phyloP scores from a whole-genome alignment of 73 alveolate genomes.

The Paramecium tetraurelia region DNA sequence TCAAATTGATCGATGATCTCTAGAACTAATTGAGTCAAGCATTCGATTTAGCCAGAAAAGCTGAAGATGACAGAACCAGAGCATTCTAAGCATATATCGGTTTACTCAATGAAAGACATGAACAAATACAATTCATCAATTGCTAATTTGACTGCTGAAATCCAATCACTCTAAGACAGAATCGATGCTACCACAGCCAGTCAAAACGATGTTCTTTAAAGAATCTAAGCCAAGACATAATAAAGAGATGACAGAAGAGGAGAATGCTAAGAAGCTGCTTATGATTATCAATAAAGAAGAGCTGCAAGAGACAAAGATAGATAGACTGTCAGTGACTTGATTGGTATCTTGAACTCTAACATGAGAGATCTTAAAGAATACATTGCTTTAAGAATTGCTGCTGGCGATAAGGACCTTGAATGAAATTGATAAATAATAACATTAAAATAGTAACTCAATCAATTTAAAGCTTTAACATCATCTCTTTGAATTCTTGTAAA shows the following conservation, averaged over 20 bases:
- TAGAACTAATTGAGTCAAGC: slow-evolving; percentile 48
- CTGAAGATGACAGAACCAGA: slow-evolving; percentile 52
- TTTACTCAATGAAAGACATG: slow-evolving; percentile 40
- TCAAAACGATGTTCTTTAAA: slow-evolving; percentile 15
- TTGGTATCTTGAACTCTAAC: slow-evolving; percentile 4
- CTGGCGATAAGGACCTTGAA: slow-evolving; percentile 32
- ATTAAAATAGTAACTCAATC: slow-evolving; percentile 25
- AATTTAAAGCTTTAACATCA: slow-evolving; percentile 54
- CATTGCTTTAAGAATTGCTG: slow-evolving; percentile 48
- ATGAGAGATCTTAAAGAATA: slow-evolving; percentile 50
- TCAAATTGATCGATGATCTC: slow-evolving; percentile 53
- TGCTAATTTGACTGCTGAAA: slow-evolving; percentile 59
- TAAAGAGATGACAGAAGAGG: slow-evolving; percentile 64
- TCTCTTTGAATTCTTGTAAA: slow-evolving; percentile 49
- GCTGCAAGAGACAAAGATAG: slow-evolving; percentile 45
- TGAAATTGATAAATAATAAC: background rate
- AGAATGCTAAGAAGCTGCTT: slow-evolving; percentile 59
- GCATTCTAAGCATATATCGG: slow-evolving; percentile 15
- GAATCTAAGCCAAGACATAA: slow-evolving; percentile 45
- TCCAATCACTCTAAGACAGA: slow-evolving; percentile 34
- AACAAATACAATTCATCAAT: slow-evolving; percentile 51
- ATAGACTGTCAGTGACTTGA: slow-evolving; percentile 19
- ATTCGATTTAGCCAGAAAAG: slow-evolving; percentile 52
- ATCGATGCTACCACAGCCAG: slow-evolving; percentile 27
- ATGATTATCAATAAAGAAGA: slow-evolving; percentile 58